Percentiles rank a stretch among this genome's conserved stretches.
These are phyloP conservation scores for Pelargonium australe DNA, from an alignment of 441 rosid genomes.

Conservation along the genomic window DNA sequence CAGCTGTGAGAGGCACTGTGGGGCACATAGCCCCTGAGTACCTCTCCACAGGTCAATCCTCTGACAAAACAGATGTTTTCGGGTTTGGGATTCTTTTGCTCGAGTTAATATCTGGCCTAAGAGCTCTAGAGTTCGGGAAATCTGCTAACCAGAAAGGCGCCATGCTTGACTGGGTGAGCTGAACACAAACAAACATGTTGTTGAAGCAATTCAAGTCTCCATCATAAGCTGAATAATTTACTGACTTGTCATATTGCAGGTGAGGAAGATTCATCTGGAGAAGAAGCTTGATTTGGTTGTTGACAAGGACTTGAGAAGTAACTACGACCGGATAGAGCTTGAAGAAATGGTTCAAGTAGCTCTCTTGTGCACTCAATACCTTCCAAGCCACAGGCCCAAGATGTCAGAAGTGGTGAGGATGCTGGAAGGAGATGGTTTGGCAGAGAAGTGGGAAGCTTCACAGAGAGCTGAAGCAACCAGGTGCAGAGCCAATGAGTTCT, in stretches of 20 bases:
- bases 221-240: background rate
- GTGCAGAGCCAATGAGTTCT: constrained; percentile 46
- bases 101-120: constrained; percentile 65
- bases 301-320: constrained; percentile 69
- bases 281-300: constrained; percentile 71
- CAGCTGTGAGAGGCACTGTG: constrained; percentile 87
- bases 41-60: constrained; percentile 93
- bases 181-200: constrained; percentile 14
- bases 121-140: constrained; percentile 82
- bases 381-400: constrained; percentile 76
- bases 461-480: constrained; percentile 58
- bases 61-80: constrained; percentile 94
- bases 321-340: constrained; percentile 68
- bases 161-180: constrained; percentile 64
- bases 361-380: constrained; percentile 71
- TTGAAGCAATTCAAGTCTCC: constrained; percentile 1
- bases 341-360: constrained; percentile 88
- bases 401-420: constrained; percentile 91
- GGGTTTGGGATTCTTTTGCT: constrained; percentile 93
- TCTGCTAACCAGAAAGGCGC: constrained; percentile 76
- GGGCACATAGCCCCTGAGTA: constrained; percentile 95
- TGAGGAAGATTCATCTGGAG: constrained; percentile 76
- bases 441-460: constrained; percentile 92
- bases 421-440: constrained; percentile 97
- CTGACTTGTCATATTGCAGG: constrained; percentile 30